Evolutionary conservation across 2,329 filamentous ascomycete genomes (phyloP), one percentile per base, ranked within the genome.

Genomic region (Ciborinia camelliae): DNA sequence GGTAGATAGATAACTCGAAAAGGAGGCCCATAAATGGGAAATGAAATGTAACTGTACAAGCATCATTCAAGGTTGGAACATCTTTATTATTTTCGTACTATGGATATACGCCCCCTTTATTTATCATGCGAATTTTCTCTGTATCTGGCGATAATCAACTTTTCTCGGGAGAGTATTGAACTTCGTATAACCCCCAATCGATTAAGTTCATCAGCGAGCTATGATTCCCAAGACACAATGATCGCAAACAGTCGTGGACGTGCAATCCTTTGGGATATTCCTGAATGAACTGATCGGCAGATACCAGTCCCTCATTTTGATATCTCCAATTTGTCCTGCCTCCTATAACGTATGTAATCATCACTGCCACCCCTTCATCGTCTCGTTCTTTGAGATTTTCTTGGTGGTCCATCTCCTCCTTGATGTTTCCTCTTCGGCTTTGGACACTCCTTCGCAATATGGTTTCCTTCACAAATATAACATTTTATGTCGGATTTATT

Each of bases 401-500:
- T 65, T 15, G 62, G 67, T 28, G 66, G 69, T 9, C 70, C 67
- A 50, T 71, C 70, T 58, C 73, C 71, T 57, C 68, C 71, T 53
- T 65, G 58, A 50, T 68, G 51, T 28, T 54, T 54, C 67, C 70
- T 73, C 69, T 76, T 71, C 48, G 51, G n/a, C 28, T 71, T 77
- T 2, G 85, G 81, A 72, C 87, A 90, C 26, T 86, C 81, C 55
- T 75, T 77, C 61, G 80, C 80, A 67, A 81, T 82, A 74, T 91
- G 89, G 41, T 79, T 77, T 68, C 85, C 80, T 20, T 86, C 83
- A 73, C 88, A 91, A 23, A 77, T 81, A 75, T 83, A 85, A 73
- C 89, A 91, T 43, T 55, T 43, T 45, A 64, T 65, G 18, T 52
- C 67, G 20, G 60, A 63, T 55, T 76, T 47, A 6, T 35, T 75